Evolutionary conservation across 2,329 filamentous ascomycete species (phyloP).

Genomic region (Fusarium beomiforme): DNA sequence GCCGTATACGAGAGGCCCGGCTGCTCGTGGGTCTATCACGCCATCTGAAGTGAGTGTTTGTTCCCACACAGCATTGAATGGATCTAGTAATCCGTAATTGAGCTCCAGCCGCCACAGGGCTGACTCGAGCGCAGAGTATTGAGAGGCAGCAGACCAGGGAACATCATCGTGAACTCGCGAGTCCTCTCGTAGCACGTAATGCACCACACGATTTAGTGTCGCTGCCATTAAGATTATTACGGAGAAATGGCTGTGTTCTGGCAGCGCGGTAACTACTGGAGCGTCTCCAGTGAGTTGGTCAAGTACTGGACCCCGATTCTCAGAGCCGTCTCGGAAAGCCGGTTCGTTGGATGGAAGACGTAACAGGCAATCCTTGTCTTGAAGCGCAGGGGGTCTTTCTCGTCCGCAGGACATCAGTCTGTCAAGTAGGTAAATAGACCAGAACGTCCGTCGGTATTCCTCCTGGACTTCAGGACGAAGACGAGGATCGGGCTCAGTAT

Average conservation of each 20-base stretch:
- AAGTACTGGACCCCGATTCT: not conserved
- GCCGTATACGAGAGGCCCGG: not conserved
- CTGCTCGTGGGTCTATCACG: not conserved
- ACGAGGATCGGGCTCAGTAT: not conserved
- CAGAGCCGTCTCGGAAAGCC: not conserved
- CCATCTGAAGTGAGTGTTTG: not conserved
- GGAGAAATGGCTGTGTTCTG: not conserved
- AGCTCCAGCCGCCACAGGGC: not conserved
- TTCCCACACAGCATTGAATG: not conserved
- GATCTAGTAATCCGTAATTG: not conserved
- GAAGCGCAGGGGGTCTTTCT: not conserved
- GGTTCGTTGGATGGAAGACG: not conserved
- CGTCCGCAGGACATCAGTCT: not conserved
- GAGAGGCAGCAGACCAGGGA: not conserved
- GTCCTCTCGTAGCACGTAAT: not conserved
- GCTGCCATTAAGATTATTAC: not conserved
- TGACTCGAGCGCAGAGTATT: not conserved
- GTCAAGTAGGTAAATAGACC: not conserved
- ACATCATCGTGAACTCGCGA: not conserved
- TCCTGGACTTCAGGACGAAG: not conserved
- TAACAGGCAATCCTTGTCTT: not conserved
- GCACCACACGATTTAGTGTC: not conserved
- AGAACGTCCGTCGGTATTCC: not conserved
- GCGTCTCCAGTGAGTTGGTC: not conserved
- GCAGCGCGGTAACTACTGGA: not conserved